These are phyloP conservation scores for Diversispora epigaea DNA, from an alignment of 192 early-diverging fungal species.

Conservation along the genomic window DNA sequence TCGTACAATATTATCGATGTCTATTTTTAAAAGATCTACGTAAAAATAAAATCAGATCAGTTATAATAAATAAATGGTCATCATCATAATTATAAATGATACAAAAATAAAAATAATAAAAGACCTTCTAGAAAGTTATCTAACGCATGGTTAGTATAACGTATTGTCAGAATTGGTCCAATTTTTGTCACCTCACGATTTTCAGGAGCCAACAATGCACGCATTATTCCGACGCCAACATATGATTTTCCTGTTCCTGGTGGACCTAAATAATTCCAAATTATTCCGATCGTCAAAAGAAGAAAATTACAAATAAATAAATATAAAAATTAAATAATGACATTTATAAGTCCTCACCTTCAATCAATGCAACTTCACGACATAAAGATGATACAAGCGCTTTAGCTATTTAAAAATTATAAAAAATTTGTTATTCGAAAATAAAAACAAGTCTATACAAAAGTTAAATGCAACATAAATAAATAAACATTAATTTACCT, in stretches of 20 bases:
- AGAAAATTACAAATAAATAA: neutral
- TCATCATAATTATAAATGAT: neutral
- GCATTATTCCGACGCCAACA: constrained; percentile 53
- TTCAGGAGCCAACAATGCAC: constrained; percentile 34
- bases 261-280: constrained; percentile 36
- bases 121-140: constrained; percentile 59
- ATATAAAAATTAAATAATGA: neutral
- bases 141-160: constrained; percentile 62
- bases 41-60: neutral
- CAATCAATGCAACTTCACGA: constrained; percentile 54
- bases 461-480: neutral
- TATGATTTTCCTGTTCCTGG: constrained; percentile 55
- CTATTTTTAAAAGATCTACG: constrained; percentile 44
- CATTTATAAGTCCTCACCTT: constrained; percentile 39
- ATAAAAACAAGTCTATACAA: too few species aligned
- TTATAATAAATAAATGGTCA: neutral
- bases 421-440: neutral
- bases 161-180: constrained; percentile 52
- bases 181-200: constrained; percentile 34
- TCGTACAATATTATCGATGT: constrained; percentile 45
- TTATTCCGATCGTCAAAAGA: neutral
- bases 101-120: neutral
- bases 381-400: constrained; percentile 51
- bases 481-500: neutral
- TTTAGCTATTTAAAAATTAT: neutral